These are phyloP conservation scores for Pouteria glomerata DNA, from an alignment of 148 eudicot species.

Conservation along the genomic window DNA sequence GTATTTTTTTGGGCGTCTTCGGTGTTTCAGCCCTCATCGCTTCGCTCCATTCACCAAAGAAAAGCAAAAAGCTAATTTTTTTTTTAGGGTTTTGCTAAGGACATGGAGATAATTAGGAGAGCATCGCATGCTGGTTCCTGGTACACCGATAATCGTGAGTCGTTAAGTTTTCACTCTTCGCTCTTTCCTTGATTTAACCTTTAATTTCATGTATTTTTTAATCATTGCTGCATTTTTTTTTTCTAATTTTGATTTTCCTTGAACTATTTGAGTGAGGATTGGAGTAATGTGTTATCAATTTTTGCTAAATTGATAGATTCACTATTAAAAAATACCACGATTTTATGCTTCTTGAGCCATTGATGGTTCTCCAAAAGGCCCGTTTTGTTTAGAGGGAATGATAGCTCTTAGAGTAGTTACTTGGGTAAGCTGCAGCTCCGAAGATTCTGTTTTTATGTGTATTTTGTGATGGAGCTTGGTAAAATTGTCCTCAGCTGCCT, in stretches of 20 bases:
- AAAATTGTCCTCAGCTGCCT: too few species aligned
- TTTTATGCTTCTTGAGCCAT: too few species aligned
- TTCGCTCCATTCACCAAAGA: too few species aligned
- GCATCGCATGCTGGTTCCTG: slow-evolving; percentile 94
- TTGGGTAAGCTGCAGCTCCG: too few species aligned
- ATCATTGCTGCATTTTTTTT: not conserved
- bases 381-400: too few species aligned
- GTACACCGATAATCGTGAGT: slow-evolving; percentile 88
- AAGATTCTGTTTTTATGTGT: not conserved
- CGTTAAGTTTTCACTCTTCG: not conserved
- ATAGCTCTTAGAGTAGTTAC: too few species aligned
- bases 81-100: not conserved
- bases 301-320: not conserved
- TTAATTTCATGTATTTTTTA: not conserved
- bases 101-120: slow-evolving; percentile 61
- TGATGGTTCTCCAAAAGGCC: too few species aligned
- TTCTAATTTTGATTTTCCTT: not conserved
- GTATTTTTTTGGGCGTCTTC: too few species aligned
- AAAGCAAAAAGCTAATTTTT: not conserved
- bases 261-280: not conserved
- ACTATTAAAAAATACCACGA: too few species aligned
- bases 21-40: too few species aligned
- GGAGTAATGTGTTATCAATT: too few species aligned
- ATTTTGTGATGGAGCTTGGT: not conserved
- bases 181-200: not conserved